These are phyloP conservation scores for Oropetium thomaeum DNA, from an alignment of 176 grass and related monocot species.

Conservation along the genomic window DNA sequence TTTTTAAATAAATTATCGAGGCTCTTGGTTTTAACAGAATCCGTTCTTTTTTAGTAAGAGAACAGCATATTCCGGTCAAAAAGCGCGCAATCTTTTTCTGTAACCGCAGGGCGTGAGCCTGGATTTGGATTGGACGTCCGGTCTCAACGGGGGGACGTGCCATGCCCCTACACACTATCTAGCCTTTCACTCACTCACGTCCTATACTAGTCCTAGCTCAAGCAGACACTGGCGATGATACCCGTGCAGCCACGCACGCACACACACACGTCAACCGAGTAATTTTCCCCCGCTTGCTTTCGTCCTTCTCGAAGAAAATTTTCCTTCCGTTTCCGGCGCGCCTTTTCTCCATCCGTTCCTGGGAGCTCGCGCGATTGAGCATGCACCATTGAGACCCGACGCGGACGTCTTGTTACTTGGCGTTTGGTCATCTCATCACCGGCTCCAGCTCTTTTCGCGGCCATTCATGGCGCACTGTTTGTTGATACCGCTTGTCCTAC, in stretches of 20 bases:
- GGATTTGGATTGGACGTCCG: conserved; percentile 27
- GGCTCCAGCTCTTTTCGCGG: conserved; percentile 7
- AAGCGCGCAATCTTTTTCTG: conserved; percentile 17
- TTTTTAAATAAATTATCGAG: no score
- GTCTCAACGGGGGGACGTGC: no score
- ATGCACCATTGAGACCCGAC: conserved; percentile 9
- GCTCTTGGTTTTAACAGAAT: no score
- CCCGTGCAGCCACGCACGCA: background rate
- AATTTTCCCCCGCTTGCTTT: background rate
- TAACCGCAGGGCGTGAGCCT: background rate
- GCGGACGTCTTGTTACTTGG: background rate
- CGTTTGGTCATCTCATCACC: conserved; percentile 15
- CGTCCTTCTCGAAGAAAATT: conserved; percentile 36
- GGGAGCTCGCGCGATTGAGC: background rate
- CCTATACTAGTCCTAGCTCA: no score
- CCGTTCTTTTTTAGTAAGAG: no score
- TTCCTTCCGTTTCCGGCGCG: conserved; percentile 8
- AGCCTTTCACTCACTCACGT: conserved; percentile 35
- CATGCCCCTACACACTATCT: background rate
- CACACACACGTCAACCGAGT: background rate
- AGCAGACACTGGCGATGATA: background rate
- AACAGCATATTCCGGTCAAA: conserved; percentile 6
- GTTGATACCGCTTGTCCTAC: background rate
- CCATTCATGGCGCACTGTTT: background rate
- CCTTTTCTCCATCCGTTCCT: background rate